Conservation (phyloP, 2,329 filamentous ascomycete species). For the Microcera coccophila region DNA sequence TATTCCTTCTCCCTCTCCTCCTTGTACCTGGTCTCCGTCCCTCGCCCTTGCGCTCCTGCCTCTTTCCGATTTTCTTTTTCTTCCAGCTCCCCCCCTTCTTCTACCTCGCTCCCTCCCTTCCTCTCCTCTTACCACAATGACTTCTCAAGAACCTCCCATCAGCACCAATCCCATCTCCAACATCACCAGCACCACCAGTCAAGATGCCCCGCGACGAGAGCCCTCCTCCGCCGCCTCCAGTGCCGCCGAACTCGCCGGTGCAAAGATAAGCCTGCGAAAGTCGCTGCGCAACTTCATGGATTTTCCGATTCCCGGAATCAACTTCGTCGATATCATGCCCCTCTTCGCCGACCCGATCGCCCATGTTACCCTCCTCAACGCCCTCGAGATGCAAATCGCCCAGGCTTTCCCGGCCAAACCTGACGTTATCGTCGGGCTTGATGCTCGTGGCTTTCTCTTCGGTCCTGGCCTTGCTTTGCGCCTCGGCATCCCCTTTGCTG, state of each 20-base stretch:
- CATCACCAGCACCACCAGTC: constrained; percentile 29
- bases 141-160: constrained; percentile 23
- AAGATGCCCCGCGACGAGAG: constrained; percentile 62
- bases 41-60: constrained; percentile 22
- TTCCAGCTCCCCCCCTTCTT: constrained; percentile 27
- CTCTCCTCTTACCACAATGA: constrained; percentile 34
- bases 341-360: constrained; percentile 76
- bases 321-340: constrained; percentile 97
- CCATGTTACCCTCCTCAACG: constrained; percentile 74
- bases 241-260: constrained; percentile 63
- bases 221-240: constrained; percentile 58
- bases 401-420: constrained; percentile 63
- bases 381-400: constrained; percentile 77
- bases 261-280: constrained; percentile 65
- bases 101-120: constrained; percentile 26
- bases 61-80: constrained; percentile 27
- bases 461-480: constrained; percentile 82
- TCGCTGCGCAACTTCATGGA: constrained; percentile 83
- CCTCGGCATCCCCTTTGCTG: constrained; percentile 81
- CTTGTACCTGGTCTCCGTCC: constrained; percentile 22
- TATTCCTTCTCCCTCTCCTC: constrained; percentile 23
- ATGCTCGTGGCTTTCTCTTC: constrained; percentile 93
- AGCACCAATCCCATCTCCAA: constrained; percentile 24
- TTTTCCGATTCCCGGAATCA: constrained; percentile 86
- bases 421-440: constrained; percentile 89